Percentiles rank a stretch among this genome's conserved stretches.
Conservation (phyloP, 306 rosid genomes). For the Pterocarpus santalinus region DNA sequence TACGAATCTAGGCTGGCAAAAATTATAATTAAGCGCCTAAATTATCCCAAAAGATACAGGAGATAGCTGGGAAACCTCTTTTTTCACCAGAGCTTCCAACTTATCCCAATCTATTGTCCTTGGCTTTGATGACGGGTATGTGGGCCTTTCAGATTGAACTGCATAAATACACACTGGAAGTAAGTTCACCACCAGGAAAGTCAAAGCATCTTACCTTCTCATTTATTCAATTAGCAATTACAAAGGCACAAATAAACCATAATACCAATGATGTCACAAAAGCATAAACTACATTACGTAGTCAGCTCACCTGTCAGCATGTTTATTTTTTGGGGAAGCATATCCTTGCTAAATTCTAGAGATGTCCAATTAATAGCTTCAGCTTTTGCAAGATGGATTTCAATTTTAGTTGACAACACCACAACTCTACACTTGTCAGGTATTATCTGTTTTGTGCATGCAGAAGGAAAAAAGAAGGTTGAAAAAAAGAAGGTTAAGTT, state of each 20-base stretch:
- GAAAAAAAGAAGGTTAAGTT: slow-evolving; percentile 33
- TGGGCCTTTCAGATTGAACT: slow-evolving; percentile 72
- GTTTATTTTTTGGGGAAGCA: slow-evolving; percentile 53
- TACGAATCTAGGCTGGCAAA: slow-evolving; percentile 19
- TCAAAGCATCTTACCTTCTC: slow-evolving; percentile 20
- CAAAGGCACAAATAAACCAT: slow-evolving; percentile 29
- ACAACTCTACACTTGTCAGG: slow-evolving; percentile 72
- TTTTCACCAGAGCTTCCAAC: slow-evolving; percentile 89
- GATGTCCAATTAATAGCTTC: slow-evolving; percentile 74
- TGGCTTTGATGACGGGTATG: slow-evolving; percentile 88
- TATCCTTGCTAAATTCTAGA: slow-evolving; percentile 75
- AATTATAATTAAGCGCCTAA: neutral
- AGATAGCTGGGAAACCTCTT: slow-evolving; percentile 64
- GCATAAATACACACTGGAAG: slow-evolving; percentile 26
- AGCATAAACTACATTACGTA: slow-evolving; percentile 10
- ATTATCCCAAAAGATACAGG: neutral
- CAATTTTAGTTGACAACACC: slow-evolving; percentile 84
- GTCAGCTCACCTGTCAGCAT: slow-evolving; percentile 55
- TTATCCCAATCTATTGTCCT: slow-evolving; percentile 84
- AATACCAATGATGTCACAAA: neutral
- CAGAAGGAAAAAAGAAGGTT: slow-evolving; percentile 32
- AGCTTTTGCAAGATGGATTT: slow-evolving; percentile 86
- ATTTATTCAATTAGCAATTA: slow-evolving; percentile 19
- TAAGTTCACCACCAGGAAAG: slow-evolving; percentile 34
- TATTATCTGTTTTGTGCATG: slow-evolving; percentile 69